A percentile compares a stretch with the other conserved stretches of the same genome.
Evolutionary conservation across 306 rosid genomes (phyloP).

Genomic region (Prosopis cineraria): DNA sequence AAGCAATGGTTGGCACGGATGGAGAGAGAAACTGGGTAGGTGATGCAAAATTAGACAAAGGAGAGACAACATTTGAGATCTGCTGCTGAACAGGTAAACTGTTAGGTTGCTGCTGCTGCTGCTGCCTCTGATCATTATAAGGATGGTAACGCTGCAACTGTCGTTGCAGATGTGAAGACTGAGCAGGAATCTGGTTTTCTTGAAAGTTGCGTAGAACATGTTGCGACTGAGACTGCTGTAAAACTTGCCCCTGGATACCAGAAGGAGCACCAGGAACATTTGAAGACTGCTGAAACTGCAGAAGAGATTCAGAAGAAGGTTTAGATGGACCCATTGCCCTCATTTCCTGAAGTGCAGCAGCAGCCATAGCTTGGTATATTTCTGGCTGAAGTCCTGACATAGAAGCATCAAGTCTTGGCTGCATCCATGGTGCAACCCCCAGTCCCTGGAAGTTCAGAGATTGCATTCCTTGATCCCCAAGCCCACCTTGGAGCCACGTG

Average conservation of each 20-base stretch:
- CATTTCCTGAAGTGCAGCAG: slow-evolving; percentile 88
- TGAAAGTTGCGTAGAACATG: slow-evolving; percentile 56
- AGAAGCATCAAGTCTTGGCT: slow-evolving; percentile 75
- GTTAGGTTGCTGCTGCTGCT: slow-evolving; percentile 43
- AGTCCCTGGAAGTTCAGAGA: slow-evolving; percentile 75
- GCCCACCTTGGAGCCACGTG: slow-evolving; percentile 79
- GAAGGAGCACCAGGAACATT: slow-evolving; percentile 59
- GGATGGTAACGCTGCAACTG: slow-evolving; percentile 70
- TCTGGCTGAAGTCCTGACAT: slow-evolving; percentile 76
- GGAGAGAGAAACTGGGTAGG: slow-evolving; percentile 67
- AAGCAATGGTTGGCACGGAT: slow-evolving; percentile 58
- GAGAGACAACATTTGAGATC: slow-evolving; percentile 52
- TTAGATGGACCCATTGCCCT: slow-evolving; percentile 68
- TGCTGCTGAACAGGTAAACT: slow-evolving; percentile 68
- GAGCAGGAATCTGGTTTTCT: slow-evolving; percentile 54
- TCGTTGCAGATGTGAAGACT: slow-evolving; percentile 54
- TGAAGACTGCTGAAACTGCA: slow-evolving; percentile 75
- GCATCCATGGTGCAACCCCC: slow-evolving; percentile 88
- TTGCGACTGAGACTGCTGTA: slow-evolving; percentile 74
- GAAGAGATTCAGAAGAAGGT: slow-evolving; percentile 53
- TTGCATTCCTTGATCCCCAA: slow-evolving; percentile 77
- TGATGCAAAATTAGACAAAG: slow-evolving; percentile 66
- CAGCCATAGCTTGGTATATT: slow-evolving; percentile 82
- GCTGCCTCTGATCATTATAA: slow-evolving; percentile 54
- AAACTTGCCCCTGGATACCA: slow-evolving; percentile 62